Base-by-base conservation (phyloP, 2,329 filamentous ascomycete species). In the Pseudocercospora fuligena region DNA sequence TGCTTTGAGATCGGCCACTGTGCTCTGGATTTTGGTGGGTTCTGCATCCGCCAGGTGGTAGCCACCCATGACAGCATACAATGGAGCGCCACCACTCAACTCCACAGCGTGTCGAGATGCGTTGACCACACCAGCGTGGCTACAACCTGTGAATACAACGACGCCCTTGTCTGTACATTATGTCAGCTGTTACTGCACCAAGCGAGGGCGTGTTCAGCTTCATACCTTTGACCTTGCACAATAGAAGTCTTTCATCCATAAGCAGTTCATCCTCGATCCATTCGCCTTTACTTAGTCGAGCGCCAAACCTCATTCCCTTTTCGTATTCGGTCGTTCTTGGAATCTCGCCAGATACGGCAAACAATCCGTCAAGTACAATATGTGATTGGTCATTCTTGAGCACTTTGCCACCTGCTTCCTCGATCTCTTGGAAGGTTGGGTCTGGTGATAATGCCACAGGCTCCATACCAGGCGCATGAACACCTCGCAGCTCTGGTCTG, bases 31-130 rank as follows among this genome's bases (percentile, higher is more conserved):
- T 21, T 67, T 47, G 49, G 68, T 61, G n/a, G 67, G 58, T 21
- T 74, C 72, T 19, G 66, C 73, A 47, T 75, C 73, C 5, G 73
- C 73, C 11, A 75, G 69, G 64, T 75, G 73, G 53, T 66, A 75
- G n/a, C 73, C 73, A 36, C 73, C 73, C 72, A 75, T 73, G 2
- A 75, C 72, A 2, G 73, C 73, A 33, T 74, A 74, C 36, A 75
- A 58, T 12, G 73, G 71, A 19, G 71, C 60, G 36, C 68, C 70
- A 9, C 57, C 58, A 16, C 69, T 70, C 0, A 75, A 65, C 36
- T 70, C 66, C 9, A 71, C 62, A 9, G 73, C 71, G 47, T 73
- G 61, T 59, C 62, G 60, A 4, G 72, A 69, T 29, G 73, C 70
- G 61, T 74, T 75, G 11, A 75, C 72, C 11, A 75, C 73, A 47